Conservation (phyloP, 1,284 basidiomycete species). For the Laetiporus sulphureus region DNA sequence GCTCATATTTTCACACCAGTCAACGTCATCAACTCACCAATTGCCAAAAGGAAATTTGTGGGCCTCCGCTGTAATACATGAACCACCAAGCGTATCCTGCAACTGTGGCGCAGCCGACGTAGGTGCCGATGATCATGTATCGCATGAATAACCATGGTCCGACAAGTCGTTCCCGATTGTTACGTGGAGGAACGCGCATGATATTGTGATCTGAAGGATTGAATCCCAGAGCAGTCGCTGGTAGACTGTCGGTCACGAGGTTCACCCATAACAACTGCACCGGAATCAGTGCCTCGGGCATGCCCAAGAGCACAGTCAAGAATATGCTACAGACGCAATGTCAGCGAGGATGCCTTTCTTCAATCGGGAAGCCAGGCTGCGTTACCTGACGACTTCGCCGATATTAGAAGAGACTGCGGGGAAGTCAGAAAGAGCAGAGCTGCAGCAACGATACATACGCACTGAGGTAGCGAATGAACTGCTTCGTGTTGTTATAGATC, state of each 20-base stretch:
- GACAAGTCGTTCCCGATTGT: constrained; percentile 85
- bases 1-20: too few relatives aligned
- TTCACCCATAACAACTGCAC: constrained; percentile 99
- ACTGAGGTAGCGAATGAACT: constrained; percentile 93
- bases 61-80: constrained; percentile 82
- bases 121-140: constrained; percentile 89
- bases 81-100: constrained; percentile 99
- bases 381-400: constrained; percentile 87
- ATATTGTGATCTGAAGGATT: constrained; percentile 96
- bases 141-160: constrained; percentile 94
- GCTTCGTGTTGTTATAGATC: constrained; percentile 99
- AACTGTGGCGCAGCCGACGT: constrained; percentile 93
- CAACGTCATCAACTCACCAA: constrained; percentile 76
- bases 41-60: constrained; percentile 91
- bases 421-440: constrained; percentile 11
- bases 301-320: constrained; percentile 92
- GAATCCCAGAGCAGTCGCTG: constrained; percentile 97
- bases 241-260: constrained; percentile 91
- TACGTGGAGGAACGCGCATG: constrained; percentile 89
- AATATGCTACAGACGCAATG: constrained; percentile 64
- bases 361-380: constrained; percentile 7
- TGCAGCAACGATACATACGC: constrained; percentile 23
- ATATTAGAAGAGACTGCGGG: constrained; percentile 93
- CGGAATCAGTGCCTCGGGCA: constrained; percentile 98
- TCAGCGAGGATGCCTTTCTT: constrained; percentile 6